Evolutionary conservation across 2,329 filamentous ascomycete species (phyloP), one percentile per base, ranked within the genome.

Genomic region (Fusarium albosuccineum): DNA sequence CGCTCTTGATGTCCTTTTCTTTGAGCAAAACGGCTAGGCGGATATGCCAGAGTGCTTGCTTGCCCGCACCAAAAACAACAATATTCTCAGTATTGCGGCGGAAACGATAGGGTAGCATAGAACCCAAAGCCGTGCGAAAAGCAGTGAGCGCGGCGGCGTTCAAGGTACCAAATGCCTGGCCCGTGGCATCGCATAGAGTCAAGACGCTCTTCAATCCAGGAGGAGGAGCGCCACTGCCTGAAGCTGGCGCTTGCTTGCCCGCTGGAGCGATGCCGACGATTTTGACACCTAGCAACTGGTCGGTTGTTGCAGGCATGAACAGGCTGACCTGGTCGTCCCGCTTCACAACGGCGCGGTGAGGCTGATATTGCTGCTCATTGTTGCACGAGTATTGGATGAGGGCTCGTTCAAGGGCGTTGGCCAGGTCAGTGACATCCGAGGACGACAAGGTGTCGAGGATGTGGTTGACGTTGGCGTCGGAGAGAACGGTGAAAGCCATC

Each of bases 41-140:
- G 13, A 91, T 86, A 70, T 92, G 90, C 91, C 91, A 93, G 72
- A 90, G 88, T 1, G 90, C 91, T 77, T 92, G 90, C 67, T 87
- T 88, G 17, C 91, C 91, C 0, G 89, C 89, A 2, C 91, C 90
- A 70, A 92, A 92, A 14, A 92, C 86, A 4, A 88, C 84, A 4
- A 92, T 74, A 22, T 87, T 88, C 16, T 72, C 61, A 0, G 73
- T 75, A 22, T 58, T 60, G 49, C 57, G 52, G 3, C 73, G 66
- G 27, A 67, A 74, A 9, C 70, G 76, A 73, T 87, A 87, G 16
- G 91, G 82, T 68, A 91, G 82, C 58, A 90, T 86, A 11, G 86
- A 85, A 0, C 87, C 86, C 11, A 92, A 79, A 0, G 89, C 87
- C 0, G 90, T 92, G 45, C 90, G 85, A 77, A 92, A 92, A 1